A percentile compares a stretch with the other conserved stretches of the same genome.
Conservation (phyloP, 192 early-diverging fungal genomes). For the Entomortierella chlamydospora region DNA sequence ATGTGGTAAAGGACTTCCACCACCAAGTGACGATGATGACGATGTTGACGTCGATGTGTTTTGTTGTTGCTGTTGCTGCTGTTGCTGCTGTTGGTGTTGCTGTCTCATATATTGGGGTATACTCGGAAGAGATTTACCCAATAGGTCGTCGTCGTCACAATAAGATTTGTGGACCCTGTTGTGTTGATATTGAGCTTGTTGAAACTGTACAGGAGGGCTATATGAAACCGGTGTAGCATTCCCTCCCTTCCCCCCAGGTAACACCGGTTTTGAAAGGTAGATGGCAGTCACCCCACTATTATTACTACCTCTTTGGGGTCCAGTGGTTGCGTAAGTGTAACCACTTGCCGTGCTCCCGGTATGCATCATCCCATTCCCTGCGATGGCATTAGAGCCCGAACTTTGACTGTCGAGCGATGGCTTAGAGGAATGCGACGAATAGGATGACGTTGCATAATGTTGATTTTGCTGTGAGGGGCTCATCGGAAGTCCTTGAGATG, state of each 20-base stretch:
- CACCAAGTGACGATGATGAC: slow-evolving; percentile 17
- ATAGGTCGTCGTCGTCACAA: slow-evolving; percentile 18
- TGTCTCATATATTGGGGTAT: neutral
- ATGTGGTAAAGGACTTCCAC: slow-evolving; percentile 18
- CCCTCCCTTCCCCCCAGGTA: neutral
- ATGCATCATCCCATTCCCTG: neutral
- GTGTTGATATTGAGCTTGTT: slow-evolving; percentile 4
- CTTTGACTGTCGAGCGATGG: slow-evolving; percentile 1
- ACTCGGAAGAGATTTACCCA: slow-evolving; percentile 8
- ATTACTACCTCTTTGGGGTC: neutral
- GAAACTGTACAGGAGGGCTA: slow-evolving; percentile 12
- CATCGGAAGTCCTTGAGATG: slow-evolving; percentile 17
- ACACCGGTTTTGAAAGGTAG: slow-evolving; percentile 41
- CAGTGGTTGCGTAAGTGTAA: slow-evolving; percentile 17
- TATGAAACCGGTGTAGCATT: neutral
- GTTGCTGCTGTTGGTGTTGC: slow-evolving; percentile 17
- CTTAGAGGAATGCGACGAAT: neutral
- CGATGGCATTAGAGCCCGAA: neutral
- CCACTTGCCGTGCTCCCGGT: slow-evolving; percentile 20
- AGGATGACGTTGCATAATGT: neutral
- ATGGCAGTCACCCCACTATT: slow-evolving; percentile 29
- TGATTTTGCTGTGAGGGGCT: slow-evolving; percentile 3
- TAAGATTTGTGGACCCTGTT: slow-evolving; percentile 7
- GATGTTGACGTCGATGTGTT: slow-evolving; percentile 17
- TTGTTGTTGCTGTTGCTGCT: slow-evolving; percentile 28